These are phyloP conservation scores for Triglochin maritima DNA, from an alignment of 106 monocot species.

Conservation along the genomic window DNA sequence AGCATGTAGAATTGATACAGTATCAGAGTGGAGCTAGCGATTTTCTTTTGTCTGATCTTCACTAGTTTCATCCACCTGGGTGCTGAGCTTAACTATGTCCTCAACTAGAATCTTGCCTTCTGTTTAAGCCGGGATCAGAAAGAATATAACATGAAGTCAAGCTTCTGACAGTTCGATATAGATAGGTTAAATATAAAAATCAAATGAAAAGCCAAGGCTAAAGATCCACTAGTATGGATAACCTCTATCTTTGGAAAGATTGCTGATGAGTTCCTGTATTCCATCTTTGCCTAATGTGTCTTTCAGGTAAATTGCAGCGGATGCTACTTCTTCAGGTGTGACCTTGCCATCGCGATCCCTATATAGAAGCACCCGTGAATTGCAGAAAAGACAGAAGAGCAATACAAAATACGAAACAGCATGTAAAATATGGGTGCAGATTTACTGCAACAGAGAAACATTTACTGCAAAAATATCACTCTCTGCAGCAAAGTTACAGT, in stretches of 20 bases:
- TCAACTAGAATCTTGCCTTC: slow-evolving; percentile 96
- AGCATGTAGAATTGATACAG: no score
- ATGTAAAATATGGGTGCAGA: no score
- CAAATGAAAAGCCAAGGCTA: no score
- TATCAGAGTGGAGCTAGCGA: no score
- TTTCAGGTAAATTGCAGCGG: slow-evolving; percentile 78
- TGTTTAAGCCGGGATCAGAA: slow-evolving; percentile 11
- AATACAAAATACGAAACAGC: no score
- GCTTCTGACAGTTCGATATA: no score
- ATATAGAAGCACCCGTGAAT: neutral
- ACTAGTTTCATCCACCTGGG: slow-evolving; percentile 29
- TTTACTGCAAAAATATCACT: no score
- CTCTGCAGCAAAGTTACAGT: no score
- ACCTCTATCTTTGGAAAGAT: slow-evolving; percentile 87
- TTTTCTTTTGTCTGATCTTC: slow-evolving; percentile 15
- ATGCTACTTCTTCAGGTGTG: slow-evolving; percentile 83
- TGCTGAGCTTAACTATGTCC: slow-evolving; percentile 70
- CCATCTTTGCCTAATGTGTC: slow-evolving; percentile 76
- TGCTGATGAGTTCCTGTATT: slow-evolving; percentile 77
- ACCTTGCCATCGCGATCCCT: slow-evolving; percentile 89
- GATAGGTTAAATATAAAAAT: no score
- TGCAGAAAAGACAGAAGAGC: no score
- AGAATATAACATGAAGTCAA: neutral
- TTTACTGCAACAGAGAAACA: no score
- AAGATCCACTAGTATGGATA: no score